Base-by-base conservation (phyloP, 2,329 filamentous ascomycete genomes). In the Alternaria dauci region DNA sequence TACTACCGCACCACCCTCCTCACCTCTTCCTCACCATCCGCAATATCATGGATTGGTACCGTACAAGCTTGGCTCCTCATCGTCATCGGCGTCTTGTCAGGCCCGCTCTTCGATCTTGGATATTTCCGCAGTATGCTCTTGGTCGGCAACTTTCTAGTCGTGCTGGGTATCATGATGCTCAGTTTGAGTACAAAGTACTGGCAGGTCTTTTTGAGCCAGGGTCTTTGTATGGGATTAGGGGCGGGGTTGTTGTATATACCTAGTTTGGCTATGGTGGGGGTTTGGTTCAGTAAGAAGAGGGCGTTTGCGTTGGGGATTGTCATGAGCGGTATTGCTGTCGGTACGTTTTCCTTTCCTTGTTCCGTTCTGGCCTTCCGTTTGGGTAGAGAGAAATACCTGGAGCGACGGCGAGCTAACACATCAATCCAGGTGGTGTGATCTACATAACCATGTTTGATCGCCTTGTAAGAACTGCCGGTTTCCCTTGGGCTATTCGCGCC, bases 141-240 rank as follows among this genome's bases (percentile, higher is more conserved):
- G 55, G 62, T 69, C 2, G 87, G 87, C 16, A 84, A 83, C 2
- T 86, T 62, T 72, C 80, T 78, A 2, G 82, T 88, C 43, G 83
- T 89, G 4, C 84, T 89, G 54, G 85, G 86, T 4, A 75, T 89
- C 11, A 88, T 90, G 85, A 88, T 89, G 86, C 79, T 86, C 1
- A 85, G 82, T 23, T 71, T 89, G 63, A 87, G 78, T 47, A 84
- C 78, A 4, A 66, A 82, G 52, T 86, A 85, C 65, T 86, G 84
- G 71, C 84, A 86, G 58, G 81, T 86, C 54, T 75, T 86, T 42
- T 80, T 87, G 4, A 78, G 83, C 0, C 86, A 88, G 64, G 83
- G 83, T 1, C 75, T 87, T 5, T 86, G 84, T 70, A 84, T 79
- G 75, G 77, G 77, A 0, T 38, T 76, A 4, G 77, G 76, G 1